phyloP scores from a whole-genome alignment of 1,284 basidiomycete genomes.

The Sporisorium iseilematis-ciliati region DNA sequence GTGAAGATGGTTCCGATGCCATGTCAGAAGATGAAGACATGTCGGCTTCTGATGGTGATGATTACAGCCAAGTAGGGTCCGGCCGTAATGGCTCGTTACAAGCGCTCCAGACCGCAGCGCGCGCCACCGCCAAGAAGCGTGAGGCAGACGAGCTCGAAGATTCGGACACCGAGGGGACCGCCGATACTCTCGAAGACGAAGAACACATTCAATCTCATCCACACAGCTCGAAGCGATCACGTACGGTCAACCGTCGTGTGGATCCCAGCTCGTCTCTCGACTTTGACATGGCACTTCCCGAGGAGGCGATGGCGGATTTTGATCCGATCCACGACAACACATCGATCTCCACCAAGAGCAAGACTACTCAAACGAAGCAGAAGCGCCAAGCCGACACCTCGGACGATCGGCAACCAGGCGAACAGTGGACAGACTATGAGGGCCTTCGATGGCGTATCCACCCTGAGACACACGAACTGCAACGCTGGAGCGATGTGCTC shows the following conservation, averaged over 20 bases:
- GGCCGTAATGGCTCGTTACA: background rate
- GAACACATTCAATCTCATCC: conserved; percentile 15
- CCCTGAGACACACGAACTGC: conserved; percentile 51
- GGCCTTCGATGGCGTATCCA: conserved; percentile 63
- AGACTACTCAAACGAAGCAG: background rate
- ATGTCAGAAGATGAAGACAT: conserved; percentile 27
- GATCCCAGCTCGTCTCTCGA: conserved; percentile 36
- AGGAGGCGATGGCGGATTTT: conserved; percentile 43
- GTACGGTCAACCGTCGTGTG: conserved; percentile 17
- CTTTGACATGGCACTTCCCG: conserved; percentile 32
- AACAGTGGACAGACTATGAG: conserved; percentile 63
- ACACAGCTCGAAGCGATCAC: conserved; percentile 29
- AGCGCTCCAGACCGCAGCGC: conserved; percentile 12
- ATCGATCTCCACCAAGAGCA: background rate
- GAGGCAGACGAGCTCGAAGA: conserved; percentile 42
- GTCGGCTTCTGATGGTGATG: background rate
- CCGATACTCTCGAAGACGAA: conserved; percentile 17
- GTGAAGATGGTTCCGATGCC: background rate
- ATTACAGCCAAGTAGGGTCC: background rate
- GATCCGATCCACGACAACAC: conserved; percentile 16
- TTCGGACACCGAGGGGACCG: conserved; percentile 23
- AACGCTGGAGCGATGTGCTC: conserved; percentile 47
- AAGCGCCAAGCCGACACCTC: conserved; percentile 59
- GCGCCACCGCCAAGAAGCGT: conserved; percentile 41
- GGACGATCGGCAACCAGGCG: conserved; percentile 58